Base-by-base conservation (phyloP, 306 rosid genomes). In the Dryas octopetala region DNA sequence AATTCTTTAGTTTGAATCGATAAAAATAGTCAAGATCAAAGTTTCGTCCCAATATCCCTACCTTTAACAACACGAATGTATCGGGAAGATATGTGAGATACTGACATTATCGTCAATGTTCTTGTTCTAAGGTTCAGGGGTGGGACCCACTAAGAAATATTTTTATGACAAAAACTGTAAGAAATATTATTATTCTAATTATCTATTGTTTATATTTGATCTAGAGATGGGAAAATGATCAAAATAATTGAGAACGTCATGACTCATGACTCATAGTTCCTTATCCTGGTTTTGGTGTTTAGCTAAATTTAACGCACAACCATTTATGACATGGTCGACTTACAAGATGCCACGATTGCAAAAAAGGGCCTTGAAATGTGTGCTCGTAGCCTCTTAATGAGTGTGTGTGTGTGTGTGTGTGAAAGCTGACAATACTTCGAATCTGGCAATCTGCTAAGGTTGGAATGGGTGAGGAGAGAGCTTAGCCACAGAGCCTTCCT, bases 271-370 rank as follows among this genome's bases (percentile, higher is more conserved):
- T 48, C 71, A n/a, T 13, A 79, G 60, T 79, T 80, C 96, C 81
- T 82, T 86, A 84, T 89, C 95, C 76, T 17, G 68, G 62, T 84
- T 83, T 65, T 69, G 90, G 83, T 71, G 72, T 73, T 71, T 73
- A 61, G 81, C 77, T 23, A 16, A 43, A 12, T 16, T 43, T 15
- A 9, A 6, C 70, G 26, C 58, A 13, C 76, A 54, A 44, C 80
- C 76, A 85, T 80, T 64, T 12, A 32, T 71, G 78, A 83, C 64
- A 10, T 47, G 69, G 59, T 17, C 82, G 74, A 53, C 57, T 68
- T 7, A 6, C 0, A 38, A 19, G 12, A 5, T 4, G 76, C 82
- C 85, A 82, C 82, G 82, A 67, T 0, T 4, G 53, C 82, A 17
- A 2, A 17, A 13, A 1, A 13, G n/a, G 11, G 43, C 80, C 77